Evolutionary conservation across 1,284 basidiomycete genomes (phyloP).

Genomic region (Rhodofomes roseus): DNA sequence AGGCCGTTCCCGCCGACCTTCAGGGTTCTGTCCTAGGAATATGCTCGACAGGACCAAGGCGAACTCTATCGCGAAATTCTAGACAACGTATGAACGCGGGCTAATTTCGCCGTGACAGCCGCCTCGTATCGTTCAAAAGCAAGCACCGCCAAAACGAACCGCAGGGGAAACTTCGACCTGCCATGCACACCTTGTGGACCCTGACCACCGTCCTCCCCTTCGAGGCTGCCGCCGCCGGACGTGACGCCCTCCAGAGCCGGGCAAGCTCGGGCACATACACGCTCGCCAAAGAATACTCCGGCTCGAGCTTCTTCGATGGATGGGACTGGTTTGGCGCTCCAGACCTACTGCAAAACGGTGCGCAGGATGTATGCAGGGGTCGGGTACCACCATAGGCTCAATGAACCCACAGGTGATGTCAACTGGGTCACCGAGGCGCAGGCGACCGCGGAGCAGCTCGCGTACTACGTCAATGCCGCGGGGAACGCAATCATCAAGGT

Average conservation of each 20-base stretch:
- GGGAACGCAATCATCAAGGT: constrained; percentile 58
- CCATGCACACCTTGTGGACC: neutral
- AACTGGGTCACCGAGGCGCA: constrained; percentile 42
- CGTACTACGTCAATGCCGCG: constrained; percentile 48
- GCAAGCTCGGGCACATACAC: neutral
- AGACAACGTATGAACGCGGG: too few relatives aligned
- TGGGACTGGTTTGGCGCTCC: constrained; percentile 53
- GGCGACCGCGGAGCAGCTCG: constrained; percentile 43
- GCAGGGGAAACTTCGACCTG: neutral
- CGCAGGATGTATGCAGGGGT: neutral
- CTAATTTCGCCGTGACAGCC: too few relatives aligned
- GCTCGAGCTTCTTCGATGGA: constrained; percentile 42
- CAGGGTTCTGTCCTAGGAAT: too few relatives aligned
- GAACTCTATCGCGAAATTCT: too few relatives aligned
- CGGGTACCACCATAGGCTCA: neutral
- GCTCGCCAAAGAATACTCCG: constrained; percentile 33
- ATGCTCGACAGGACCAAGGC: too few relatives aligned
- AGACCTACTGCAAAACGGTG: constrained; percentile 45
- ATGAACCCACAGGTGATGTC: constrained; percentile 41
- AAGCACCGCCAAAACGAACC: too few relatives aligned
- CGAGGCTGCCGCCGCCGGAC: neutral
- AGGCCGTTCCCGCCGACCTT: too few relatives aligned
- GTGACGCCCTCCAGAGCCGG: neutral
- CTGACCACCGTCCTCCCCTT: neutral
- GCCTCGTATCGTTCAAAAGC: too few relatives aligned